phyloP scores from a whole-genome alignment of 2,329 filamentous ascomycete species.

The Aureobasidium vineae region DNA sequence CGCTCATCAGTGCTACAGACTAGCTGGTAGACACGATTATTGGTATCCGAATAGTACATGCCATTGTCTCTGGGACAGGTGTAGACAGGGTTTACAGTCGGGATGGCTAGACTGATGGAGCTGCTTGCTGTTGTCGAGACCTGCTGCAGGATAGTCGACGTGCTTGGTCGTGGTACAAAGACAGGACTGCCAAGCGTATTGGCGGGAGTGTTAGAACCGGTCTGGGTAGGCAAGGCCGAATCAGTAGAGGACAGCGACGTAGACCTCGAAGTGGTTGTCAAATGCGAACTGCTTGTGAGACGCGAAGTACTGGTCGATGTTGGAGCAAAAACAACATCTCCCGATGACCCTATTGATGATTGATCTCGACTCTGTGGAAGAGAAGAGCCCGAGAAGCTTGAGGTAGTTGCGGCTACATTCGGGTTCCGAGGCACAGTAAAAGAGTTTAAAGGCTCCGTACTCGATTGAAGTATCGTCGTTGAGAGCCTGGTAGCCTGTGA shows the following conservation, averaged over 20 bases:
- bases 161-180: neutral
- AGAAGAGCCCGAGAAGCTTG: neutral
- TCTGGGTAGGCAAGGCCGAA: neutral
- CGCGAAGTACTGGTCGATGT: neutral
- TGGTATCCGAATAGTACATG: slow-evolving; percentile 32
- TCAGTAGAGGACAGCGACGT: neutral
- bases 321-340: neutral
- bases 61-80: slow-evolving; percentile 33
- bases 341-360: neutral
- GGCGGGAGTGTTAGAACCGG: neutral
- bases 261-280: neutral
- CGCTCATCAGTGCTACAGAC: slow-evolving; percentile 30
- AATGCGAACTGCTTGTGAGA: neutral
- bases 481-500: neutral
- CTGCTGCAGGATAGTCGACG: neutral
- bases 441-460: neutral
- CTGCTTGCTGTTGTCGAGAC: neutral
- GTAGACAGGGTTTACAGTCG: slow-evolving; percentile 28
- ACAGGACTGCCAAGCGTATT: neutral
- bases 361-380: neutral
- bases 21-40: slow-evolving; percentile 32
- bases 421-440: neutral
- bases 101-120: slow-evolving; percentile 26
- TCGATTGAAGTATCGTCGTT: neutral
- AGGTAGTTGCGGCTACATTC: neutral